phyloP scores from a whole-genome alignment of 1,284 basidiomycete species.

The Melampsora americana region DNA sequence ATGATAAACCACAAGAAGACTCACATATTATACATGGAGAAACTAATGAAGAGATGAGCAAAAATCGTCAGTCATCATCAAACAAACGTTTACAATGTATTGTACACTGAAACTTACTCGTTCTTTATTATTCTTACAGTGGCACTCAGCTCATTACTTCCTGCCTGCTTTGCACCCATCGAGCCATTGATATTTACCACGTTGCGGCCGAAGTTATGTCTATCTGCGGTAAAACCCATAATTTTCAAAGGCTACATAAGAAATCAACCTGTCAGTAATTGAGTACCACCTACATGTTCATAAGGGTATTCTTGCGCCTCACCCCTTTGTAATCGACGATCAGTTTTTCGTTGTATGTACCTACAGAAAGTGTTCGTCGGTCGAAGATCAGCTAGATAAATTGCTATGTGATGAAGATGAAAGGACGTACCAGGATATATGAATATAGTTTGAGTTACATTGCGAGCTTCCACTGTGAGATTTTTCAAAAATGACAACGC shows the following conservation, averaged over 20 bases:
- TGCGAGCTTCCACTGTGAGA: background rate
- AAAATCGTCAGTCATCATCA: background rate
- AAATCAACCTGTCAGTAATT: background rate
- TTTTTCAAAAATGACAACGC: background rate
- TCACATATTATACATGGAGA: conserved; percentile 1
- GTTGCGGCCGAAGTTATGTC: background rate
- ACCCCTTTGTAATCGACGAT: conserved; percentile 1
- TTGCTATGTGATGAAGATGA: background rate
- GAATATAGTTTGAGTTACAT: background rate
- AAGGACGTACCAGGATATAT: background rate
- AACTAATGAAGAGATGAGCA: background rate
- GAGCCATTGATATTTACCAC: background rate
- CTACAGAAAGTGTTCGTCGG: background rate
- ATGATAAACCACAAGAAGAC: background rate
- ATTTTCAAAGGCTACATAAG: background rate
- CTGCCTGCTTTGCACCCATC: background rate
- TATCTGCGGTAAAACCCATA: background rate
- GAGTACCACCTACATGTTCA: background rate
- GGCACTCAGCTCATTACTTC: background rate
- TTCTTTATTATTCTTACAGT: background rate
- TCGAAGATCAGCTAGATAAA: background rate
- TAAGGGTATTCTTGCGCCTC: background rate
- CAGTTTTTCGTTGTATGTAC: background rate
- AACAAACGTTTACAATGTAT: background rate
- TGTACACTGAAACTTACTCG: background rate